phyloP scores from a whole-genome alignment of 805 yeast species.

The Schwanniomyces yamadae region DNA sequence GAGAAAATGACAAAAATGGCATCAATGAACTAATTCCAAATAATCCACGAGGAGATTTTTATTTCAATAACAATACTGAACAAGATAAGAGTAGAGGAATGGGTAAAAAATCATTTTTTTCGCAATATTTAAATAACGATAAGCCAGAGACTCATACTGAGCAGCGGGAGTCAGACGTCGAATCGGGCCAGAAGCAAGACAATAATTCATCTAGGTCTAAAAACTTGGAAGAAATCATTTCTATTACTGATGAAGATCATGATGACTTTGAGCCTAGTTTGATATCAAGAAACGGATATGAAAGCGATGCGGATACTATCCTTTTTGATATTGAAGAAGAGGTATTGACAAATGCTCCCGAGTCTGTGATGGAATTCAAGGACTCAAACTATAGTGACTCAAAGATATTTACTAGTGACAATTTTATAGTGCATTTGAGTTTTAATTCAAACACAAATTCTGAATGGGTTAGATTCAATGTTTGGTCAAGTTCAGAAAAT shows the following conservation, averaged over 20 bases:
- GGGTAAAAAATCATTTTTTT: conserved; percentile 3
- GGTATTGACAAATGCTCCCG: conserved; percentile 2
- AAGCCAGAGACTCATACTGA: too few relatives aligned
- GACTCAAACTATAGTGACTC: conserved; percentile 7
- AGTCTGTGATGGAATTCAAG: conserved; percentile 1
- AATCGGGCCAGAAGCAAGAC: too few relatives aligned
- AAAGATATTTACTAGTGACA: conserved; percentile 12
- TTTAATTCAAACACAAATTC: conserved; percentile 6
- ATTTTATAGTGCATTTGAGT: conserved; percentile 10
- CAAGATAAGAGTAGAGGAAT: not conserved
- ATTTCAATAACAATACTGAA: too few relatives aligned
- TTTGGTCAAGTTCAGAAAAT: conserved; percentile 1
- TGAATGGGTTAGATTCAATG: conserved; percentile 1
- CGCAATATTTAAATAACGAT: conserved; percentile 5
- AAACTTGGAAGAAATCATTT: not conserved
- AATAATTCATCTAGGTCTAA: too few relatives aligned
- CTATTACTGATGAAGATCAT: not conserved
- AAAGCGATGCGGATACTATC: conserved; percentile 32
- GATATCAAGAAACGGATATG: conserved; percentile 7
- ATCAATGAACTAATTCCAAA: too few relatives aligned
- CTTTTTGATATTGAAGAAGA: conserved; percentile 19
- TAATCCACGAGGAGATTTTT: too few relatives aligned
- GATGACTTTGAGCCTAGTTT: not conserved
- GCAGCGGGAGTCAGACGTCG: too few relatives aligned
- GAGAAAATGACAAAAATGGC: too few relatives aligned